Evolutionary conservation across 2,329 filamentous ascomycete genomes (phyloP).

Genomic region (Penicillium sp.): DNA sequence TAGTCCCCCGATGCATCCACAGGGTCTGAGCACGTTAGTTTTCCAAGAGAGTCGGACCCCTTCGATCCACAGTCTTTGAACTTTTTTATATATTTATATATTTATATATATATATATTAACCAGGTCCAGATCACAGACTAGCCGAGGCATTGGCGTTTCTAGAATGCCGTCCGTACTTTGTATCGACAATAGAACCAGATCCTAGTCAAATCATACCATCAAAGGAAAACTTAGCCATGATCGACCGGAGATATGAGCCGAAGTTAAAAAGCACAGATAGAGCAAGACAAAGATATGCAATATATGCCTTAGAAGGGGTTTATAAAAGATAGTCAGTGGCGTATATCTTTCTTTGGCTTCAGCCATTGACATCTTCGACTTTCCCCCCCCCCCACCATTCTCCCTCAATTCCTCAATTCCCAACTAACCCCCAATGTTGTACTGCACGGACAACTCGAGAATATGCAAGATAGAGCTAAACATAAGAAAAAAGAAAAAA

Average conservation of each 20-base stretch:
- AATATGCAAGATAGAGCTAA: not conserved
- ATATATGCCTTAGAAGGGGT: too few relatives aligned
- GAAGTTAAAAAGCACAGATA: not conserved
- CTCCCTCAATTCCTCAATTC: too few relatives aligned
- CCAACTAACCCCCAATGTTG: not conserved
- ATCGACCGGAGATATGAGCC: not conserved
- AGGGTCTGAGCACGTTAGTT: conserved; percentile 1
- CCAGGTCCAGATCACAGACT: too few relatives aligned
- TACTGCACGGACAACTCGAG: not conserved
- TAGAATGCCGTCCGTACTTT: not conserved
- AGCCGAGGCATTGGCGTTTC: not conserved
- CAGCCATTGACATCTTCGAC: conserved; percentile 5
- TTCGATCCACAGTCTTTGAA: not conserved
- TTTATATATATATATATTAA: too few relatives aligned
- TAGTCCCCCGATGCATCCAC: not conserved
- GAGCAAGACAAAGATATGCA: too few relatives aligned
- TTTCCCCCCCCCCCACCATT: too few relatives aligned
- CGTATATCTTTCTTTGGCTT: not conserved
- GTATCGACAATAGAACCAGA: too few relatives aligned
- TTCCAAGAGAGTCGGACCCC: not conserved
- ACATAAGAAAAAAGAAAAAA: not conserved
- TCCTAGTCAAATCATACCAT: not conserved
- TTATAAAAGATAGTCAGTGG: not conserved
- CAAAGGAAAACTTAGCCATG: not conserved
- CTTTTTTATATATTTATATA: too few relatives aligned